Base-by-base conservation (phyloP, 2,329 filamentous ascomycete species). In the Sporothrix sp. region DNA sequence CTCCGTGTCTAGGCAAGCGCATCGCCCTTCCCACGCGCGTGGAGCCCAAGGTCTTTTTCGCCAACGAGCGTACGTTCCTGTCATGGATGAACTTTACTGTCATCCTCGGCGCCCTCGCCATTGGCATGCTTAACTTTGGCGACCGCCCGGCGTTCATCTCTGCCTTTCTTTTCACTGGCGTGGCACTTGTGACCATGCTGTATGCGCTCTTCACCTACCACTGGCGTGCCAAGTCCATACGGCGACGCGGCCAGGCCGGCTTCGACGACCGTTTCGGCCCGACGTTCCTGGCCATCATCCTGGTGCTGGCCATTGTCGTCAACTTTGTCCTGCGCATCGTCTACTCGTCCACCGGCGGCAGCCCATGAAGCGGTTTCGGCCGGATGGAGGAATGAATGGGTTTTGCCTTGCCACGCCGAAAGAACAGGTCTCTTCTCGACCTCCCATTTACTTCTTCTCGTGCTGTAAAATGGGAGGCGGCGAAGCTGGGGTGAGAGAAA, bases 61-160 rank as follows among this genome's bases (percentile, higher is more conserved):
- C 93, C 71, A 98, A 98, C 76, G 93, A 98, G 73, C 88, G 93
- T 57, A 98, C 93, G 57, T 98, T 98, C 68, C 82, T 98, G 63
- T 95, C 89, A 70, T 98, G 93, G 93, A 87, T 98, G 64, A 98
- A 98, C 79, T 97, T 97, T 76, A 95, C 90, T 67, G 90, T 98
- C 64, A 91, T 98, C 69, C 85, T 98, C 55, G 93, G 93, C 63
- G 93, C 93, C 57, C 82, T 98, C 46, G 91, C 93, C 59, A 87
- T 98, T 60, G 93, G 93, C 60, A 89, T 98, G 65, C 82, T 98
- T 63, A 98, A 98, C 75, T 98, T 98, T 62, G 93, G 93, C 65
- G 93, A 98, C 70, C 83, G 82, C 57, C 82, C 95, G 51, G 91
- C 91, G 61, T 93, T 93, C 66, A 95, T 97, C 68, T 91, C 85